Base-by-base conservation (phyloP, 441 rosid genomes). In the Lepidium campestre region DNA sequence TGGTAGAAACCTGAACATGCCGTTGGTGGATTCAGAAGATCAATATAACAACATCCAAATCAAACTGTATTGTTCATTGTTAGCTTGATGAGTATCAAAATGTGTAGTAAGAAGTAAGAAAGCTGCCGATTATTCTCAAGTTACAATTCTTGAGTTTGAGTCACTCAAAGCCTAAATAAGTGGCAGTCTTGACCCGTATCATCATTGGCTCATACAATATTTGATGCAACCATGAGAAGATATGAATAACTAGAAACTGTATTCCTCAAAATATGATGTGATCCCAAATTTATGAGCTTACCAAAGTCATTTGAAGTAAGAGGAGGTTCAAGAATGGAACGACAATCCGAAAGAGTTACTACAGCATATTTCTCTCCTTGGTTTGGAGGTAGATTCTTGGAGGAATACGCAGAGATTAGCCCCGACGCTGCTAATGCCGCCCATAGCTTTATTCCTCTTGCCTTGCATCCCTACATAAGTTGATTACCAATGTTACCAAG, bases 391-490 rank as follows among this genome's bases (percentile, higher is more conserved):
- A 75, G 67, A 35, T 78, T 57, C 79, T 85, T 85, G 0, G 91
- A 64, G 14, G 88, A 50, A 40, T 79, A 83, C 3, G 85, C 91
- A 11, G 96, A 82, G n/a, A 93, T 80, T 75, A 90, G 66, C 57
- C 81, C 97, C 3, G 97, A 90, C 0, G 97, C 86, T 9, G 89
- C 83, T 62, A 93, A 7, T 7, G 83, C 93, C 41, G 82, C 86
- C 68, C 86, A 81, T 20, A 90, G 79, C 72, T 88, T 87, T 39
- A 93, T 75, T 62, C 84, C 86, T 76, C 85, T 83, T 36, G 85
- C 81, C 66, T 79, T 74, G 86, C 97, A 93, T 34, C 78, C 89
- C 97, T 90, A 74, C 72, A 78, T 55, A 3, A 2, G 1, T 6
- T 23, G 41, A 52, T 72, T 50, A 1, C 23, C 10, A 57, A 41